phyloP scores from a whole-genome alignment of 805 yeast genomes.

The Candida qinlingensis region DNA sequence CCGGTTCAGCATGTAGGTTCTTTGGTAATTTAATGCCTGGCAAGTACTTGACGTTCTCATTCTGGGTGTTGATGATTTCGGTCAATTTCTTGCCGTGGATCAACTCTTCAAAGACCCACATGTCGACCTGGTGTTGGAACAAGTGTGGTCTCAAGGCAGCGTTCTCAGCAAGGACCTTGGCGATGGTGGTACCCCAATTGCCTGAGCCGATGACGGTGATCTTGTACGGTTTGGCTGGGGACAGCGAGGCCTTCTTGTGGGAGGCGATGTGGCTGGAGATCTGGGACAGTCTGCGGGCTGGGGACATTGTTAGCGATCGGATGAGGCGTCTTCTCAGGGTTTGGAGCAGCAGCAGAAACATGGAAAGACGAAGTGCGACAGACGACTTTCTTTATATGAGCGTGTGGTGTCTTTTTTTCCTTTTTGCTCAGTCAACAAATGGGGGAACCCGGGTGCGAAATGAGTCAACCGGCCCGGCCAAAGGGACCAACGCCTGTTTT shows the following conservation, averaged over 20 bases:
- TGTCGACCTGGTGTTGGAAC: constrained; percentile 70
- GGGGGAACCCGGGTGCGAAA: too few relatives aligned
- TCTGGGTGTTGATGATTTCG: constrained; percentile 82
- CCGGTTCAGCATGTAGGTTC: constrained; percentile 88
- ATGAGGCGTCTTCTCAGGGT: too few relatives aligned
- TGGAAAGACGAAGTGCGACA: too few relatives aligned
- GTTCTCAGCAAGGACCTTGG: constrained; percentile 91
- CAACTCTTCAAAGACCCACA: constrained; percentile 96
- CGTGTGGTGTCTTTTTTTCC: too few relatives aligned
- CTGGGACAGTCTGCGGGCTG: constrained; percentile 5
- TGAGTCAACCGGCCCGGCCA: too few relatives aligned
- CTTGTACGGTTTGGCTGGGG: constrained; percentile 37
- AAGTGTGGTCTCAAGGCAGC: constrained; percentile 63
- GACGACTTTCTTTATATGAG: too few relatives aligned
- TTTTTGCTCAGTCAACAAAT: too few relatives aligned
- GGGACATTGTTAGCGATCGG: neutral
- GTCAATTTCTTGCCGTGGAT: constrained; percentile 70
- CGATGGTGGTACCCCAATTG: constrained; percentile 97
- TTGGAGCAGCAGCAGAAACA: too few relatives aligned
- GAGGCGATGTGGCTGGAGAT: constrained; percentile 14
- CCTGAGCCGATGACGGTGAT: constrained; percentile 90
- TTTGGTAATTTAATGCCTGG: constrained; percentile 83
- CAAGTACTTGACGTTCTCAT: constrained; percentile 91
- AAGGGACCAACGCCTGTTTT: too few relatives aligned
- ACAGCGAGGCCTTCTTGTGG: constrained; percentile 14